These are phyloP conservation scores for Suillus subaureus DNA, from an alignment of 768 basidiomycete genomes.

Conservation along the genomic window DNA sequence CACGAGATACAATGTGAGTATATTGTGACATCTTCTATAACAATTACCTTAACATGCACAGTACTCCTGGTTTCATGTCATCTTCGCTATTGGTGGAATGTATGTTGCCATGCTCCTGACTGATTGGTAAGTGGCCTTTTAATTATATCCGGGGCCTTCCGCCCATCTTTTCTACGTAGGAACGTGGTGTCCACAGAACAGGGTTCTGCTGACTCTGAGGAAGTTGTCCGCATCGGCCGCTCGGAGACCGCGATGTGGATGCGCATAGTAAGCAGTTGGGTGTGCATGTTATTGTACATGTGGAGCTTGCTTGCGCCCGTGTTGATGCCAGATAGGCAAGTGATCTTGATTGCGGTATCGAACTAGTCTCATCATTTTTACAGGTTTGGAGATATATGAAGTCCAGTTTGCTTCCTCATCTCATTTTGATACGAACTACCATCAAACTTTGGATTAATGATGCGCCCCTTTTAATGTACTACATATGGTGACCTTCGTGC, in stretches of 20 bases:
- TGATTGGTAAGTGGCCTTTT: conserved; percentile 78
- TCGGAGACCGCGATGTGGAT: conserved; percentile 99
- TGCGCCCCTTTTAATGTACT: not conserved
- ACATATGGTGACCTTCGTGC: not conserved
- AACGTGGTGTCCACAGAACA: conserved; percentile 68
- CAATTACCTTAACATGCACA: conserved; percentile 30
- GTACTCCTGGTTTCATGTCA: conserved; percentile 99
- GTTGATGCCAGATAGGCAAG: conserved; percentile 87
- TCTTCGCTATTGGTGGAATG: conserved; percentile 95
- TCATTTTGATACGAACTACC: not conserved
- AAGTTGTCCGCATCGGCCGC: conserved; percentile 89
- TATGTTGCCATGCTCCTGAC: conserved; percentile 97
- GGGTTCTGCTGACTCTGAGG: conserved; percentile 52
- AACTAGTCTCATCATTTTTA: not conserved
- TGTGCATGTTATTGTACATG: conserved; percentile 82
- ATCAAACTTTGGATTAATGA: conserved; percentile 5
- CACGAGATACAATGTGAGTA: conserved; percentile 88
- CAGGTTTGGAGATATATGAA: conserved; percentile 31
- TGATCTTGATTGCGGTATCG: not conserved
- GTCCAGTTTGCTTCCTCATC: not conserved
- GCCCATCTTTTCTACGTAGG: conserved; percentile 41
- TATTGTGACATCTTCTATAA: not conserved
- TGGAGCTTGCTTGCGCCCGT: conserved; percentile 91
- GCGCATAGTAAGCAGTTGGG: conserved; percentile 94
- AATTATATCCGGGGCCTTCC: conserved; percentile 9